Base-by-base conservation (phyloP, 2,329 filamentous ascomycete species). In the Apiospora pterosperma region DNA sequence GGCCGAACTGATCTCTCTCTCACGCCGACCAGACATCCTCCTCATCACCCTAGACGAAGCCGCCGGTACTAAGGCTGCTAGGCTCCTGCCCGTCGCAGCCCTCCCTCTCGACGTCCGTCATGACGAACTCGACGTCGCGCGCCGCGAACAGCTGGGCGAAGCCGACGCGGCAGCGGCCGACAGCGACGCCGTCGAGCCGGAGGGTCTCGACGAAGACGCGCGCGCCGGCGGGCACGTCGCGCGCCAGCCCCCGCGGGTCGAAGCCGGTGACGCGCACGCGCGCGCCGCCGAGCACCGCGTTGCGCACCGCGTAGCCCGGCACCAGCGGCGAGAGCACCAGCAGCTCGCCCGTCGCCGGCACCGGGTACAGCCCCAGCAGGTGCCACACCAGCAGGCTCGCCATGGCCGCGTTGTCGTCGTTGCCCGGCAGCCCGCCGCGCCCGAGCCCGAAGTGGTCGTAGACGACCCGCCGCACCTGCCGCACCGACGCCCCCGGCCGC, bases 391-490 rank as follows among this genome's bases (percentile, higher is more conserved):
- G 23, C 59, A 61, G 36, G 23, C 59, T 65, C 25, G 63, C 61
- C 60, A 65, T 65, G 63, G 63, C 63, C 25, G 63, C 63, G 59
- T 64, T 64, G 34, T 64, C 63, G 63, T 64, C 61, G 64, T 61
- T 61, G 36, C 59, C 59, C 4, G 59, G 59, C 4, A 61, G 64
- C 21, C 64, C 61, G 60, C 62, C 48, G 59, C 61, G 23, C 52
- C 36, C 59, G 59, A 67, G 64, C 38, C 63, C 63, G 66, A 64
- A 62, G 67, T 67, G 48, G 67, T 63, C 59, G 63, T 41, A n/a
- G 7, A 61, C 59, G 67, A 63, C 25, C n/a, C 60, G 63, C 21
- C 63, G 63, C 21, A 60, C 41, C 59, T 62, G 31, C 7, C 63
- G 59, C 16, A 64, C 63, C 59, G 63, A 64, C 34, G 38, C 60